Evolutionary conservation across 768 basidiomycete genomes (phyloP), one percentile per base, ranked within the genome.

Genomic region (Tylopilus balloui): DNA sequence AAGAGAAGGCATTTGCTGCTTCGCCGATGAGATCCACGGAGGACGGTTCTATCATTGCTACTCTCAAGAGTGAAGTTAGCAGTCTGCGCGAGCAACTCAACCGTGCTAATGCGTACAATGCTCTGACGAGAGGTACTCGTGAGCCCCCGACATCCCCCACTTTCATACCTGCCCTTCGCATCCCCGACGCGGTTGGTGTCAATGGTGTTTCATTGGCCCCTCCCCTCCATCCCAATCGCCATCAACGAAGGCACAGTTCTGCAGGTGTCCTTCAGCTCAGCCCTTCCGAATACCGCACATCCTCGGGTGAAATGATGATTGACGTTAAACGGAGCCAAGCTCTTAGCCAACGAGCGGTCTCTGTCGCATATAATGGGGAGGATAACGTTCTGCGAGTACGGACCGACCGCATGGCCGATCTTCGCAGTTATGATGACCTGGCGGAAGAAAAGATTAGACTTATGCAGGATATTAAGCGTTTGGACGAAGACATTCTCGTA

Each of bases 371-470:
- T 70, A 84, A 88, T 45, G 88, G 87, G 34, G 85, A 89, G 63
- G 88, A 92, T 54, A 82, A 80, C 48, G 74, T 76, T 44, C 74
- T 86, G 50, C 81, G 84, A 44, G 77, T 78, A 64, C 79, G 85
- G 43, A 71, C 73, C 32, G 79, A 83, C 50, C 85, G 87, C 31
- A 70, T 88, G 32, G 71, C 84, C 12, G 83, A 87, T 55, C 86
- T 91, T 49, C 78, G 79, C 41, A 78, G 80, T 60, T 83, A 83
- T 51, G 92, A 97, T 58, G 90, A 93, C 67, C 84, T 92, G 7
- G 86, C 89, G 0, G 94, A 97, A 67, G 94, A 97, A 74, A 95
- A 97, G 72, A 92, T 96, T 56, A 76, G 86, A 45, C 75, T 96
- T 41, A 86, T 99, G 78, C 88, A 93, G 62, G 92, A 97, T 55